A percentile compares a stretch with the other conserved stretches of the same genome.
These are phyloP conservation scores for Penicillium sp. DNA, from an alignment of 2,329 filamentous ascomycete species.

Conservation along the genomic window DNA sequence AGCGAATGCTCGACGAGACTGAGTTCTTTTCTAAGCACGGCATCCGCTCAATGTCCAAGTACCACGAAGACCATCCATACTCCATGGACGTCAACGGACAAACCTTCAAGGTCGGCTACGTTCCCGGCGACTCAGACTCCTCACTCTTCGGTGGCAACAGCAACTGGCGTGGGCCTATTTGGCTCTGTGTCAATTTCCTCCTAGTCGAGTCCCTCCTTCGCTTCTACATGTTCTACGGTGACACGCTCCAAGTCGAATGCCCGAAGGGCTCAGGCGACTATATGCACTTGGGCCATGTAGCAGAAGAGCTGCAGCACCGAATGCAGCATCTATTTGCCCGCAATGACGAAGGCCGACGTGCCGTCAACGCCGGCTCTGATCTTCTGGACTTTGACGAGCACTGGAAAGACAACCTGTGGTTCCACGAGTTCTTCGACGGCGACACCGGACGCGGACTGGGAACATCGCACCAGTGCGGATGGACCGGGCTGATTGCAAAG, in stretches of 20 bases:
- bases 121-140: slow-evolving; percentile 94
- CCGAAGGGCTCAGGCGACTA: slow-evolving; percentile 89
- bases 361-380: slow-evolving; percentile 82
- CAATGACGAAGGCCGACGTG: slow-evolving; percentile 79
- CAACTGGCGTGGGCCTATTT: slow-evolving; percentile 95
- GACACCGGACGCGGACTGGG: slow-evolving; percentile 86
- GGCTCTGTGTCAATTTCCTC: slow-evolving; percentile 94
- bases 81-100: slow-evolving; percentile 96
- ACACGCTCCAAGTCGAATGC: slow-evolving; percentile 84
- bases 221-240: slow-evolving; percentile 95
- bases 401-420: slow-evolving; percentile 94
- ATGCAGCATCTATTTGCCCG: slow-evolving; percentile 87
- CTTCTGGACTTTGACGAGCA: slow-evolving; percentile 85
- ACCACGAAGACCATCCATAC: slow-evolving; percentile 84
- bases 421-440: slow-evolving; percentile 96
- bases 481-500: slow-evolving; percentile 92
- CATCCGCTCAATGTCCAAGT: slow-evolving; percentile 88
- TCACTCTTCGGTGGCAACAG: slow-evolving; percentile 95
- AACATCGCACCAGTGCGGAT: slow-evolving; percentile 91
- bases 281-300: slow-evolving; percentile 93
- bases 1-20: slow-evolving; percentile 88
- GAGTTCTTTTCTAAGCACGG: slow-evolving; percentile 91
- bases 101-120: slow-evolving; percentile 80
- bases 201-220: slow-evolving; percentile 91
- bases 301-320: slow-evolving; percentile 91